Evolutionary conservation across 1,139 yeast genomes (phyloP).

Genomic region (Suhomyces maxii): DNA sequence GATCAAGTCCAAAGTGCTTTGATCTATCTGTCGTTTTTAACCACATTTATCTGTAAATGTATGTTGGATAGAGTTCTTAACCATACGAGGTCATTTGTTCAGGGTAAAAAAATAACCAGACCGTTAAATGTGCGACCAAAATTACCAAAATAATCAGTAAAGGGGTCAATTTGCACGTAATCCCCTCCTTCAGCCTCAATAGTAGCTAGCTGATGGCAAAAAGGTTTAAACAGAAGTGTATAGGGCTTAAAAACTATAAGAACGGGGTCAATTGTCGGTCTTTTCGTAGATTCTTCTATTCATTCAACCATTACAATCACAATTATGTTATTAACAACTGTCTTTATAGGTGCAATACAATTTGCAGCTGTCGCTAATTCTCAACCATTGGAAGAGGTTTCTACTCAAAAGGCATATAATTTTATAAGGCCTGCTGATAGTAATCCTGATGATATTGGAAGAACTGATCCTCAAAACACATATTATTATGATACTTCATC

Average conservation of each 20-base stretch:
- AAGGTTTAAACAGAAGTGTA: neutral
- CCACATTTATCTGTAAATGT: too few species aligned
- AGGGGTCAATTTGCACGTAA: too few species aligned
- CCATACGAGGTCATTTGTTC: too few species aligned
- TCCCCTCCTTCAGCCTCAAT: too few species aligned
- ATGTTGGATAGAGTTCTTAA: too few species aligned
- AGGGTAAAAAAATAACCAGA: too few species aligned
- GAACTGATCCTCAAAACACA: neutral
- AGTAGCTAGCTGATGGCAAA: neutral
- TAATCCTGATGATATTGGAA: neutral
- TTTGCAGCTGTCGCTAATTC: neutral
- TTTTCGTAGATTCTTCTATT: neutral
- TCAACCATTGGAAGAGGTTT: neutral
- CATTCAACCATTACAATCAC: neutral
- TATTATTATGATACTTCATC: neutral
- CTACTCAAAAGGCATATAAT: neutral
- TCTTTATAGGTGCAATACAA: neutral
- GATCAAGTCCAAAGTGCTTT: too few species aligned
- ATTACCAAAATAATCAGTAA: too few species aligned
- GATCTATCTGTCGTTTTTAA: too few species aligned
- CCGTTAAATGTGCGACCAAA: too few species aligned
- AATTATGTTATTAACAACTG: constrained; percentile 7
- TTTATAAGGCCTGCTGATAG: neutral
- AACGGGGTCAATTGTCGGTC: neutral
- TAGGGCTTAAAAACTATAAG: neutral